Percentiles rank a stretch among this genome's conserved stretches.
These are phyloP conservation scores for Vitis amurensis DNA, from an alignment of 164 flowering plant genomes.

Conservation along the genomic window DNA sequence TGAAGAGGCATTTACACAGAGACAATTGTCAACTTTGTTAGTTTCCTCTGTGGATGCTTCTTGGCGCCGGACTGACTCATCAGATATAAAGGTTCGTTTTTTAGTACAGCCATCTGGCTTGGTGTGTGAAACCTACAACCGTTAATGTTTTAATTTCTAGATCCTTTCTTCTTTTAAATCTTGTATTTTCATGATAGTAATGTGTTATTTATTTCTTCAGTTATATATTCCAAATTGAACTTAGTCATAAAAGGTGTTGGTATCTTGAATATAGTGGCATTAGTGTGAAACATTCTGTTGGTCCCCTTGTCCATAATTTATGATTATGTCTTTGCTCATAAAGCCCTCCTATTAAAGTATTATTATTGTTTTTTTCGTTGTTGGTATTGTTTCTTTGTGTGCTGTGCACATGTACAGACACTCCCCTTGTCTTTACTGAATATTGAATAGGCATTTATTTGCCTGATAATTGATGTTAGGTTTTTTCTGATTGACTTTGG, in stretches of 20 bases:
- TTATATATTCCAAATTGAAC: too few relatives aligned
- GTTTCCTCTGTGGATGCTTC: slow-evolving; percentile 71
- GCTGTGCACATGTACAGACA: too few relatives aligned
- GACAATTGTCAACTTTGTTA: slow-evolving; percentile 59
- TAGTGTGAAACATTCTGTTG: too few relatives aligned
- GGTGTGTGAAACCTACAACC: not conserved
- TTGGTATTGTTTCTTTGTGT: too few relatives aligned
- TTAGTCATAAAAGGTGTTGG: too few relatives aligned
- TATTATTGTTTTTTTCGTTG: too few relatives aligned
- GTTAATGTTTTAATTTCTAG: not conserved
- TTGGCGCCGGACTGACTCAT: slow-evolving; percentile 63
- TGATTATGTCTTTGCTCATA: too few relatives aligned
- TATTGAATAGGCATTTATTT: not conserved
- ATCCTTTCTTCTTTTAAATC: not conserved
- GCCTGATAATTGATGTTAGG: not conserved
- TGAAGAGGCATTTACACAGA: slow-evolving; percentile 63
- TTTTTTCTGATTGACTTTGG: too few relatives aligned
- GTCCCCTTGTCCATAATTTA: too few relatives aligned
- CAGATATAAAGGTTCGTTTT: slow-evolving; percentile 72
- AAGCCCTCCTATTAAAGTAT: too few relatives aligned
- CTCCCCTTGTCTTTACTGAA: not conserved
- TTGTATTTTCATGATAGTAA: not conserved
- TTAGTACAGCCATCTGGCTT: not conserved
- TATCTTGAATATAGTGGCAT: too few relatives aligned
- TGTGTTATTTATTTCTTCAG: too few relatives aligned